phyloP scores from a whole-genome alignment of 2,329 filamentous ascomycete genomes.

The Huntiella decipiens region DNA sequence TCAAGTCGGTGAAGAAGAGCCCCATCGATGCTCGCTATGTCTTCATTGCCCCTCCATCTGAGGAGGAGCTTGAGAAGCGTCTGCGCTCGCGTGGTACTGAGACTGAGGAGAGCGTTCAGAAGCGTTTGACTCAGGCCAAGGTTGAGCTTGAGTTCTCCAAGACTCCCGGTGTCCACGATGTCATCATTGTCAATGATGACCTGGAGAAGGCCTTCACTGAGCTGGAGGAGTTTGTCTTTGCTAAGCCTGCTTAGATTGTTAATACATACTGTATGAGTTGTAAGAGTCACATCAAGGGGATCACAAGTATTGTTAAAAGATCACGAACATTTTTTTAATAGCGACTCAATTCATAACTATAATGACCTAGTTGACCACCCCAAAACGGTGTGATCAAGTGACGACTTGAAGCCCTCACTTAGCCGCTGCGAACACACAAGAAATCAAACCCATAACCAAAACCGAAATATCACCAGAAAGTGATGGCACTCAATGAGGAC shows the following conservation, averaged over 20 bases:
- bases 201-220: constrained; percentile 32
- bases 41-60: constrained; percentile 65
- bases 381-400: not conserved
- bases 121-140: constrained; percentile 51
- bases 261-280: not conserved
- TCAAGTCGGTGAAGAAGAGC: constrained; percentile 77
- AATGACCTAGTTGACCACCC: no score
- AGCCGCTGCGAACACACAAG: no score
- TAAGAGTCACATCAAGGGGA: not conserved
- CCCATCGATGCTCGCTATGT: constrained; percentile 59
- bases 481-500: no score
- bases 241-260: constrained; percentile 12
- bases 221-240: constrained; percentile 31
- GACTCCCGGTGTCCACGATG: constrained; percentile 34
- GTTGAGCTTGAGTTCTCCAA: constrained; percentile 56
- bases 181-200: constrained; percentile 23
- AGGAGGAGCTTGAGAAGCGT: constrained; percentile 54
- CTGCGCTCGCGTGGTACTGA: constrained; percentile 64
- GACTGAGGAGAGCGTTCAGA: constrained; percentile 49
- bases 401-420: no score
- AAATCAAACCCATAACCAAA: no score
- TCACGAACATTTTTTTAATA: not conserved
- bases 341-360: not conserved
- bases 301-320: not conserved
- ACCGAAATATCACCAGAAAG: no score